Percentiles rank a stretch among this genome's conserved stretches.
Conservation (phyloP, 2,329 filamentous ascomycete species). For the Epichloe scottii region DNA sequence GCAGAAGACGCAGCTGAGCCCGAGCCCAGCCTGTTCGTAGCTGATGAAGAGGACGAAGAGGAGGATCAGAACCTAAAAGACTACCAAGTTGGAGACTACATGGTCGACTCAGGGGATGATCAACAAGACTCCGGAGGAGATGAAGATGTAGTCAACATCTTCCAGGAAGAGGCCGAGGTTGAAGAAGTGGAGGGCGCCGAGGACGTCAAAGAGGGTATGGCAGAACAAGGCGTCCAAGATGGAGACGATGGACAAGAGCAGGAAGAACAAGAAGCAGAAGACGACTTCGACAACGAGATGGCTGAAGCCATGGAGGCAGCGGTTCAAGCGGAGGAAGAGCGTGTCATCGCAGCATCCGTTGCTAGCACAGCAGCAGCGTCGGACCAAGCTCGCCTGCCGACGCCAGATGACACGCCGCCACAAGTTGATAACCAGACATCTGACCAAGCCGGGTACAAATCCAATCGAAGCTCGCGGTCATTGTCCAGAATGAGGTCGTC, state of each 20-base stretch:
- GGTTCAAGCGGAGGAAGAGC: conserved; percentile 2
- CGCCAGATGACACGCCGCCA: conserved; percentile 39
- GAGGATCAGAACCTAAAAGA: not conserved
- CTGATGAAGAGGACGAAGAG: not conserved
- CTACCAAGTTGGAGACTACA: not conserved
- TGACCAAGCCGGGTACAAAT: conserved; percentile 11
- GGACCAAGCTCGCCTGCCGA: conserved; percentile 34
- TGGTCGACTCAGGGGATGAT: not conserved
- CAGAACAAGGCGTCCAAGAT: conserved; percentile 2
- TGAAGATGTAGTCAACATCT: not conserved
- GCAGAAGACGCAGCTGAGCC: not conserved
- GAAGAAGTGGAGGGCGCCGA: conserved; percentile 1
- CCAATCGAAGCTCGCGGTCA: conserved; percentile 1
- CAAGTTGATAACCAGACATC: conserved; percentile 16
- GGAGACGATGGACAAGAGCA: conserved; percentile 1
- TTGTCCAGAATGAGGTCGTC: not conserved
- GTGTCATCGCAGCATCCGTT: conserved; percentile 13
- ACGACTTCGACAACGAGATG: conserved; percentile 1
- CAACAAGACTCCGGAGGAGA: not conserved
- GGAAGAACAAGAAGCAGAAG: conserved; percentile 4
- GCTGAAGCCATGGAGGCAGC: conserved; percentile 5
- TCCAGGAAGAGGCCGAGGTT: not conserved
- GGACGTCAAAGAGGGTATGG: conserved; percentile 4
- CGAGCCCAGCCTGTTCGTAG: not conserved
- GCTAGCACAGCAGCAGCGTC: conserved; percentile 22